Base-by-base conservation (phyloP, 1,284 basidiomycete genomes). In the Ustilago hordei region DNA sequence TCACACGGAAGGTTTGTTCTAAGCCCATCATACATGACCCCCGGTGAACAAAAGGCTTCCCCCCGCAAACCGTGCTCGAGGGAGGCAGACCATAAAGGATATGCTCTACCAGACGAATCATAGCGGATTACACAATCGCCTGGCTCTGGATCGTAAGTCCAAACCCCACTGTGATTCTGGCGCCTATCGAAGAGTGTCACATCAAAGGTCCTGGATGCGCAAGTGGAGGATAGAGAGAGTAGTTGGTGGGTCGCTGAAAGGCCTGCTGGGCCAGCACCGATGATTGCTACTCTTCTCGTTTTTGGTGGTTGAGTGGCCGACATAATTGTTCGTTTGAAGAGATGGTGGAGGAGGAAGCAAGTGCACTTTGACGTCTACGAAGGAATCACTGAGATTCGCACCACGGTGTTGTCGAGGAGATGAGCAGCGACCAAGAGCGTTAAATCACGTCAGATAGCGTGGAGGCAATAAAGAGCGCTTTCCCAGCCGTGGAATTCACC, bases 251-350 rank as follows among this genome's bases (percentile, higher is more conserved):
- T 81, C 31, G 86, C 86, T 0, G 86, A 82, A 12, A 89, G 78
- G 0, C 88, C 88, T 0, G 86, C 78, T 17, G 87, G 82, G 13
- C 88, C 88, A 0, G 83, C 87, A 13, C 88, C 88, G 17, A 89
- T 85, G 38, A 89, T 77, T 5, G 87, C 87, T 19, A 88, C 79
- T 31, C 87, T 19, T 7, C 43, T 41, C 39, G 17, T 17, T 17
- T 28, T 17, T 45, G 52, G 55, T 17, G 58, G 23, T 32, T 32
- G 38, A 38, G n/a, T 3, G 54, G 38, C 13, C 31, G 31, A 48
- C 13, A 32, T 17, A 32, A 35, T 36, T 52, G 52, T 61, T 19
- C 4, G 13, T 11, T 3, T 19, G 4, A 47, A 45, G 48, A 35
- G 23, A 38, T 11, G 31, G 54, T 2, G 12, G 13, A 13, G n/a